A percentile compares a stretch with the other conserved stretches of the same genome.
These are phyloP conservation scores for Lupinus albus DNA, from an alignment of 306 rosid genomes.

Conservation along the genomic window DNA sequence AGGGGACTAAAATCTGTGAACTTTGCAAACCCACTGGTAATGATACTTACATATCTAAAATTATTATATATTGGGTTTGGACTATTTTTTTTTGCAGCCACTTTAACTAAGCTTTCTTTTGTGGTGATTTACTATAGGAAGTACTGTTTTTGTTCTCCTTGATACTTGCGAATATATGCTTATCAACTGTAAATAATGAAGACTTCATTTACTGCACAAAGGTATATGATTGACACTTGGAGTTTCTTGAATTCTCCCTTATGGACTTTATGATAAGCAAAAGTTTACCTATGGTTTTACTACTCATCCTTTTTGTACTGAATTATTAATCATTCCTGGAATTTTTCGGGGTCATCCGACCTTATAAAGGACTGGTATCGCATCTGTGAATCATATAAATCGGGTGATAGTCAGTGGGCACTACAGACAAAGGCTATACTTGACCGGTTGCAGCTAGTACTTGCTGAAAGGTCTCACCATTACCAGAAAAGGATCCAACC, in stretches of 20 bases:
- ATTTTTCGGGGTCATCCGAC: constrained; percentile 4
- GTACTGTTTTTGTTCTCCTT: constrained; percentile 46
- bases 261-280: neutral
- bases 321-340: constrained; percentile 15
- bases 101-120: constrained; percentile 9
- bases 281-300: constrained; percentile 14
- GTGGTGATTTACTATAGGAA: constrained; percentile 36
- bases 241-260: neutral
- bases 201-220: constrained; percentile 49
- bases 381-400: constrained; percentile 33
- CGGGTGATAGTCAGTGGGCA: constrained; percentile 45
- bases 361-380: constrained; percentile 45
- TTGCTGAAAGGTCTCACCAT: constrained; percentile 44
- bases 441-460: constrained; percentile 40
- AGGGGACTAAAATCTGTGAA: constrained; percentile 38
- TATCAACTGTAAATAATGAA: constrained; percentile 43
- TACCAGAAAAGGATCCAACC: constrained; percentile 45
- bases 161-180: constrained; percentile 41
- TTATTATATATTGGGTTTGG: neutral
- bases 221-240: constrained; percentile 28
- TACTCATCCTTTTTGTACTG: constrained; percentile 12
- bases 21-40: constrained; percentile 35
- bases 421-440: constrained; percentile 45
- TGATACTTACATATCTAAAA: neutral
- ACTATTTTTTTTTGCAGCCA: neutral